phyloP scores from a whole-genome alignment of 495 filamentous ascomycete genomes.

The Cercophora samala region DNA sequence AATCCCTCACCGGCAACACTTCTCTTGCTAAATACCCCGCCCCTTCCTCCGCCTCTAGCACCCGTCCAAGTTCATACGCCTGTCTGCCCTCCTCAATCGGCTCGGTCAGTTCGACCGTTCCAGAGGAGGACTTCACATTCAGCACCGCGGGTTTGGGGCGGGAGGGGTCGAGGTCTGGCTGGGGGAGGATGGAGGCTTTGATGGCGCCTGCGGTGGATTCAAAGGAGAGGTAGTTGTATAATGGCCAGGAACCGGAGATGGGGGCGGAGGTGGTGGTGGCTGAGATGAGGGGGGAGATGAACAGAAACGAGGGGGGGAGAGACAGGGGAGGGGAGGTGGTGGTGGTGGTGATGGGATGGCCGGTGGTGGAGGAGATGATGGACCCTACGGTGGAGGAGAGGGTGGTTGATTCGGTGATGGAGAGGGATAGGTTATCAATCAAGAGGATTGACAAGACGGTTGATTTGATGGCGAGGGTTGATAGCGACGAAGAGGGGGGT shows the following conservation, averaged over 20 bases:
- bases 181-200: conserved; percentile 36
- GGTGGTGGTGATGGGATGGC: conserved; percentile 26
- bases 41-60: neutral
- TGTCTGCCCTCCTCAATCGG: conserved; percentile 33
- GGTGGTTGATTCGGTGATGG: conserved; percentile 23
- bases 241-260: conserved; percentile 43
- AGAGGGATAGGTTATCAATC: conserved; percentile 39
- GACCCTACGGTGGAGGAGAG: conserved; percentile 31
- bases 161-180: conserved; percentile 20
- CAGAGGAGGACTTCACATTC: conserved; percentile 35
- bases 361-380: conserved; percentile 25
- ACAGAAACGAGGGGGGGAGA: conserved; percentile 24
- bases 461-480: conserved; percentile 26
- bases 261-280: conserved; percentile 34
- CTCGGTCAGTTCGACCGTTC: conserved; percentile 35
- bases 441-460: conserved; percentile 41
- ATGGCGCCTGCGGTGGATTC: conserved; percentile 39
- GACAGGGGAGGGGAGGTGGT: conserved; percentile 14
- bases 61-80: conserved; percentile 15
- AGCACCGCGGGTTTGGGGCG: conserved; percentile 35
- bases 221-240: conserved; percentile 41
- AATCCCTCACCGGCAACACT: conserved; percentile 40
- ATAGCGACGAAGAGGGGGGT: conserved; percentile 32
- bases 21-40: conserved; percentile 8
- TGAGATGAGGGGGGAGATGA: conserved; percentile 37